phyloP scores from a whole-genome alignment of 768 basidiomycete species.

The Cystobasidium onofrii region DNA sequence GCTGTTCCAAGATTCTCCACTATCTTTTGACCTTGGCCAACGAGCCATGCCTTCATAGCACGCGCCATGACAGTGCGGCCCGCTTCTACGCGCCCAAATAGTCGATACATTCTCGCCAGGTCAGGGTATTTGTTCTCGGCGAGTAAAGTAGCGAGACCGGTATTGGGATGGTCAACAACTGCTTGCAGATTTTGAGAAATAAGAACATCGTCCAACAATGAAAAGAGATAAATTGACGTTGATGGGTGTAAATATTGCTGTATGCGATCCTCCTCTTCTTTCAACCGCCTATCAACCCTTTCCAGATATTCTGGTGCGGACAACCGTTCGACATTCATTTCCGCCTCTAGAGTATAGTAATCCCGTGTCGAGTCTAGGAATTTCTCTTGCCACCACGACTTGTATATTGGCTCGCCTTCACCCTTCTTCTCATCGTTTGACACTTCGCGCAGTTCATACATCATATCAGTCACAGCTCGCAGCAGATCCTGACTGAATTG shows the following conservation, averaged over 20 bases:
- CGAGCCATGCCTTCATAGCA: slow-evolving; percentile 59
- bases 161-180: slow-evolving; percentile 68
- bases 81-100: slow-evolving; percentile 60
- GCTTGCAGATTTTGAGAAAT: slow-evolving; percentile 66
- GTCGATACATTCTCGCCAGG: slow-evolving; percentile 65
- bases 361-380: slow-evolving; percentile 66
- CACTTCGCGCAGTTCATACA: slow-evolving; percentile 59
- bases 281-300: slow-evolving; percentile 70
- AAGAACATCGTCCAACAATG: slow-evolving; percentile 68
- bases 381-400: slow-evolving; percentile 70
- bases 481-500: slow-evolving; percentile 81
- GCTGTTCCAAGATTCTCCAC: slow-evolving; percentile 10
- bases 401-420: slow-evolving; percentile 59
- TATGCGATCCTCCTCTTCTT: slow-evolving; percentile 72
- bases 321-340: slow-evolving; percentile 60
- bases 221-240: slow-evolving; percentile 60
- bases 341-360: slow-evolving; percentile 72
- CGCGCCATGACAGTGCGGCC: slow-evolving; percentile 61
- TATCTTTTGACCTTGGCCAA: slow-evolving; percentile 28
- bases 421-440: slow-evolving; percentile 39
- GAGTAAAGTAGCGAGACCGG: slow-evolving; percentile 80
- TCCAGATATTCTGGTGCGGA: slow-evolving; percentile 74
- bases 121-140: slow-evolving; percentile 69
- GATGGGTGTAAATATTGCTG: slow-evolving; percentile 75
- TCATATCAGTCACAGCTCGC: slow-evolving; percentile 67